Percentiles rank a stretch among this genome's conserved stretches.
Evolutionary conservation across 2,329 filamentous ascomycete genomes (phyloP).

Genomic region (Clonostachys sp.): DNA sequence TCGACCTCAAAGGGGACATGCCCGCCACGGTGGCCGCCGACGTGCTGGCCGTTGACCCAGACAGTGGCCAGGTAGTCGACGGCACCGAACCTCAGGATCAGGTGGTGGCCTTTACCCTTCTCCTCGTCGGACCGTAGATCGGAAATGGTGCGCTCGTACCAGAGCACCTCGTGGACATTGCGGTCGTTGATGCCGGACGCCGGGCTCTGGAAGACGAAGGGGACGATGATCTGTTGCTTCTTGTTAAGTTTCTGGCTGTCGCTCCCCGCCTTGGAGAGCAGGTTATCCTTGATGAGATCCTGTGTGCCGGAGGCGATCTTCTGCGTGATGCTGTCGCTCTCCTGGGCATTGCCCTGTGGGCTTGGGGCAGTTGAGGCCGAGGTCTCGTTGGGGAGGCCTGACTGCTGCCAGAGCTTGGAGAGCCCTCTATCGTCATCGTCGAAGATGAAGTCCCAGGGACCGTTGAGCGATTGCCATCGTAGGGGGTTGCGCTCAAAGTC

Average conservation of each 20-base stretch:
- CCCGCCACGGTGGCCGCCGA: constrained; percentile 52
- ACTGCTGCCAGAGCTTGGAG: constrained; percentile 44
- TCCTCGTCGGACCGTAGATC: constrained; percentile 43
- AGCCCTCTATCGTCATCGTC: constrained; percentile 60
- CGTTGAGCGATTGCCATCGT: constrained; percentile 57
- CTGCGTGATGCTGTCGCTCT: constrained; percentile 25
- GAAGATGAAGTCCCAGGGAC: constrained; percentile 60
- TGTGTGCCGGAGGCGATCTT: constrained; percentile 43
- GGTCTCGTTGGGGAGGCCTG: constrained; percentile 39
- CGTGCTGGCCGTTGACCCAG: constrained; percentile 47
- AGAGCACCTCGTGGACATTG: constrained; percentile 61
- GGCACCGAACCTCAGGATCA: constrained; percentile 53
- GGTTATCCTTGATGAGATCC: constrained; percentile 40
- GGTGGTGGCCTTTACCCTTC: constrained; percentile 28
- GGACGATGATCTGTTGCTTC: constrained; percentile 54
- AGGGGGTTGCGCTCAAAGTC: constrained; percentile 55
- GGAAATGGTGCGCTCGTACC: constrained; percentile 54
- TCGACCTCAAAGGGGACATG: constrained; percentile 57
- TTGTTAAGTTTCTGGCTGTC: constrained; percentile 22
- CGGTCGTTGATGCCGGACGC: constrained; percentile 59
- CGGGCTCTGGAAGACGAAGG: constrained; percentile 60
- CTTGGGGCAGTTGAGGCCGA: constrained; percentile 13
- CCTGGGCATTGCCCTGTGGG: constrained; percentile 18
- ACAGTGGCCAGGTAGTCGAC: constrained; percentile 57
- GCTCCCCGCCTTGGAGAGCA: constrained; percentile 19